Evolutionary conservation across 2,329 filamentous ascomycete genomes (phyloP), one percentile per base, ranked within the genome.

Genomic region (Emericellopsis atlantica): DNA sequence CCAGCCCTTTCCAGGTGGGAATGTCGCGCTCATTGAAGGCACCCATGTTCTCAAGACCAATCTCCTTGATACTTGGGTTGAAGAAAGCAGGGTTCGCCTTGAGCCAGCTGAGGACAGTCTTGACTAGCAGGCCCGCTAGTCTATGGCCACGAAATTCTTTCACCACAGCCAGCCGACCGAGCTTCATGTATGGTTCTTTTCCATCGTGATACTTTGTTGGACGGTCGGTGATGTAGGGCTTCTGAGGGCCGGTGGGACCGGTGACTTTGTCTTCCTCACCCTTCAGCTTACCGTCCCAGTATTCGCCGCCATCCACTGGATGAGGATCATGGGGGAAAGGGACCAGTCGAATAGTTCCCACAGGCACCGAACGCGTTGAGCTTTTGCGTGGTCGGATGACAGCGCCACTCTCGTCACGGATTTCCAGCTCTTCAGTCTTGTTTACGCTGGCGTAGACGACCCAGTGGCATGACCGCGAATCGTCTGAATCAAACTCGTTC

Each of bases 401-500:
- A 29, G 61, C 57, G 43, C 61, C 64, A n/a, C 52, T 50, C 5
- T 62, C 57, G 51, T 74, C 64, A 23, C 59, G 62, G 36, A 63
- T 50, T 54, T 70, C 67, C 5, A 57, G 54, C 44, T 60, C 58
- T 36, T 62, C 59, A 4, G 56, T 61, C 38, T 60, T 65, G 41
- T 72, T 71, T 42, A 82, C 69, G 14, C 71, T 78, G 37, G 77
- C 76, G 59, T 94, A 95, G n/a, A 81, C 68, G 24, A 95, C 81
- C 84, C 86, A 95, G 60, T 95, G 88, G 62, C 81, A 90, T 49
- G 78, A 81, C 31, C 84, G 74, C 1, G 71, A 49, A 57, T 96
- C 90, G 55, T 95, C 87, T 1, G 70, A 64, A 64, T 95, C 90
- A 48, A 86, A 72, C 58, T 96, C 89, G 48, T 78, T 75, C 32